These are phyloP conservation scores for Malbranchea zuffiana DNA, from an alignment of 2,329 filamentous ascomycete genomes.

Conservation along the genomic window DNA sequence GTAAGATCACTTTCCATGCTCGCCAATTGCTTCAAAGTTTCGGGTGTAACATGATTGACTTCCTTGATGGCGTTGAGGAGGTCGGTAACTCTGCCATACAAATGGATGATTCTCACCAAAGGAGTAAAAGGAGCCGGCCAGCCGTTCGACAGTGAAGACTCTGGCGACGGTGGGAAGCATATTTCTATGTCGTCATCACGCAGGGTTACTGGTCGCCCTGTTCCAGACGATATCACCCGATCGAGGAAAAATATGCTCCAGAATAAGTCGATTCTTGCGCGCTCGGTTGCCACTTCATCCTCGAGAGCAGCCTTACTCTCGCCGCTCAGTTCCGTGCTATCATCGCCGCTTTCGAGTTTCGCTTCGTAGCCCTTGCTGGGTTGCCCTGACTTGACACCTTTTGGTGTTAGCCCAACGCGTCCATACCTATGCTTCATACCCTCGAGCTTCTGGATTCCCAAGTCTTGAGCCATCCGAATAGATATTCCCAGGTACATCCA, in stretches of 20 bases:
- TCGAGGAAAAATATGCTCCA: slow-evolving; percentile 87
- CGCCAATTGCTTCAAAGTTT: slow-evolving; percentile 59
- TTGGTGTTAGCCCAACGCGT: slow-evolving; percentile 45
- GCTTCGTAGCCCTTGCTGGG: slow-evolving; percentile 35
- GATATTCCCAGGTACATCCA: slow-evolving; percentile 91
- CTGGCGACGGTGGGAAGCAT: slow-evolving; percentile 50
- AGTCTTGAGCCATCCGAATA: slow-evolving; percentile 69
- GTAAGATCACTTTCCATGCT: slow-evolving; percentile 76
- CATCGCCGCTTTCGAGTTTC: slow-evolving; percentile 34
- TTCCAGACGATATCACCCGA: slow-evolving; percentile 76
- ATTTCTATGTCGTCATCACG: slow-evolving; percentile 78
- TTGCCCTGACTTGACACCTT: slow-evolving; percentile 40
- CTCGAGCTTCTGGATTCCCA: slow-evolving; percentile 72
- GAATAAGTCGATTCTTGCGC: slow-evolving; percentile 75
- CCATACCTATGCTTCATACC: slow-evolving; percentile 53
- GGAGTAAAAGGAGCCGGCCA: slow-evolving; percentile 72
- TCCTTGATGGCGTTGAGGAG: slow-evolving; percentile 70
- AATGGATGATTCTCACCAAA: slow-evolving; percentile 70
- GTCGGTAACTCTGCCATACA: slow-evolving; percentile 77
- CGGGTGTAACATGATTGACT: slow-evolving; percentile 60
- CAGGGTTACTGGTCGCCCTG: slow-evolving; percentile 71
- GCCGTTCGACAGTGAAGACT: slow-evolving; percentile 44
- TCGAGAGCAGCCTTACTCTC: slow-evolving; percentile 35
- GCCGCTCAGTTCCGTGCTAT: slow-evolving; percentile 24
- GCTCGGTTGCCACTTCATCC: slow-evolving; percentile 55